Conservation (phyloP, 257 asterid species). For the Salvia hispanica region DNA sequence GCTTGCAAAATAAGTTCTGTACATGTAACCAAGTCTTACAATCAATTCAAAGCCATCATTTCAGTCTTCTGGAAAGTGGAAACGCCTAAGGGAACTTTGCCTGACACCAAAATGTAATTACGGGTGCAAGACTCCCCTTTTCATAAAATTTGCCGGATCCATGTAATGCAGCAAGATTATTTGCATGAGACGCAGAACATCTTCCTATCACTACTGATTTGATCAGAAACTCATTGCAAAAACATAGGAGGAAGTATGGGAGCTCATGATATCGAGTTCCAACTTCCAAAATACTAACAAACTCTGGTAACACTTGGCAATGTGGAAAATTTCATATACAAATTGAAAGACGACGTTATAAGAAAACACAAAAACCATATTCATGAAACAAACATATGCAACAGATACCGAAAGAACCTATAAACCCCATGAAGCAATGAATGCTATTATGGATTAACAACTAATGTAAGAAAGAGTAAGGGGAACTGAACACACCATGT, state of each 20-base stretch:
- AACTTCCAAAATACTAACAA: no score
- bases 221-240: slow-evolving; percentile 29
- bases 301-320: not conserved
- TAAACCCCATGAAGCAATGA: slow-evolving; percentile 9
- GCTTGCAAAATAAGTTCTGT: slow-evolving; percentile 35
- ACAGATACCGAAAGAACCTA: not conserved
- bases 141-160: slow-evolving; percentile 43
- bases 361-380: not conserved
- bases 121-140: slow-evolving; percentile 48
- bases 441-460: not conserved
- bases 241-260: slow-evolving; percentile 22
- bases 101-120: slow-evolving; percentile 57
- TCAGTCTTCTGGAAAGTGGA: slow-evolving; percentile 72
- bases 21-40: slow-evolving; percentile 69
- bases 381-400: slow-evolving; percentile 2
- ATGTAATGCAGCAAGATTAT: slow-evolving; percentile 44
- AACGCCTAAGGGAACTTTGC: slow-evolving; percentile 60
- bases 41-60: slow-evolving; percentile 77
- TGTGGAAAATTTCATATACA: not conserved
- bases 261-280: slow-evolving; percentile 21
- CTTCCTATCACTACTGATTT: slow-evolving; percentile 30
- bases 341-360: not conserved
- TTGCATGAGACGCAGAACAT: slow-evolving; percentile 30
- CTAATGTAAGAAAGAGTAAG: slow-evolving; percentile 23
- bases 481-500: slow-evolving; percentile 74